Percentiles rank a stretch among this genome's conserved stretches.
phyloP scores from a whole-genome alignment of 2,329 filamentous ascomycete species.

The Beauveria sp. region DNA sequence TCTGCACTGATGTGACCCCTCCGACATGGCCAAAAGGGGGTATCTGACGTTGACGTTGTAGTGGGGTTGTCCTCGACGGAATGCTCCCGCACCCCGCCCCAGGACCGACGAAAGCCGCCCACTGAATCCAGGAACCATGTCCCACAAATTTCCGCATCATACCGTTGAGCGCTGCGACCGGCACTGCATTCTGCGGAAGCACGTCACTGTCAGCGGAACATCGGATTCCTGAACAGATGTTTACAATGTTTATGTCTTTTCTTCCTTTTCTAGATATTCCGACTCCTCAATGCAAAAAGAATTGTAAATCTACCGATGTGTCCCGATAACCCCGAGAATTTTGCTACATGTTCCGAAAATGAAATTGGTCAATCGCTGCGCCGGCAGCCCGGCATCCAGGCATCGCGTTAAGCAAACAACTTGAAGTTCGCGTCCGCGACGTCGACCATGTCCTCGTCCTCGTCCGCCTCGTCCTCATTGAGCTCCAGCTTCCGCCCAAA shows the following conservation, averaged over 20 bases:
- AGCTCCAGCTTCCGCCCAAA: constrained; percentile 64
- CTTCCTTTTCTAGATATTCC: background rate
- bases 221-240: background rate
- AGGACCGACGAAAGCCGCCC: constrained; percentile 9
- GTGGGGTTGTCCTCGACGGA: constrained; percentile 4
- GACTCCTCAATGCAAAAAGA: constrained; percentile 1
- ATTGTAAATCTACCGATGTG: background rate
- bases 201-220: background rate
- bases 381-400: background rate
- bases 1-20: background rate
- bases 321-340: background rate
- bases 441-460: constrained; percentile 43
- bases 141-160: constrained; percentile 6
- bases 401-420: constrained; percentile 40
- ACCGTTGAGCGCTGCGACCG: background rate
- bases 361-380: background rate
- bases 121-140: background rate
- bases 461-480: constrained; percentile 48
- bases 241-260: background rate
- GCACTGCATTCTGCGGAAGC: background rate
- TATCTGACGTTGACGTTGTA: background rate
- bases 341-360: constrained; percentile 5
- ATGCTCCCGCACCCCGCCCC: constrained; percentile 3
- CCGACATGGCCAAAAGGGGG: background rate
- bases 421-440: constrained; percentile 46